Evolutionary conservation across 2,329 filamentous ascomycete genomes (phyloP), one percentile per base, ranked within the genome.

Genomic region (Aspergillus floridensis): DNA sequence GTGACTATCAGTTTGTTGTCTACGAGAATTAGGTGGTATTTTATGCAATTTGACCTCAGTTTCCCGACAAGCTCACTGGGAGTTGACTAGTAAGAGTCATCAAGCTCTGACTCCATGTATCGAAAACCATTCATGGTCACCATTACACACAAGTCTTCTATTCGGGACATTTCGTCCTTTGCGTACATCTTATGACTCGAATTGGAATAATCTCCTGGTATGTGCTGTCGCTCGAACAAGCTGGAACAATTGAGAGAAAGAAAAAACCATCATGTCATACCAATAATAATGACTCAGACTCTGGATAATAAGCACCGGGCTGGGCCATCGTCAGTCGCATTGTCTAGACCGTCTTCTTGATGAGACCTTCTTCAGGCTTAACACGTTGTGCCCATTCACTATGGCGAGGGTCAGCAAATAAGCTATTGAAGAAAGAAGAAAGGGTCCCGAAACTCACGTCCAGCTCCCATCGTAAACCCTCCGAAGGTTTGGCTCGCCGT

Each of bases 381-480:
- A 81, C 79, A 57, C 80, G 74, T 56, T 80, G 79, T 26, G 81
- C 80, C 80, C 80, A 83, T 72, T 83, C 81, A 49, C 79, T 80
- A 65, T 49, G 3, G 26, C 24, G 19, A n/a, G 19, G 41, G 57
- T 63, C 49, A 65, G 57, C 53, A 41, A 48, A 50, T 24, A 16
- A 14, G 52, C 14, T 10, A 29, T n/a, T 50, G 21, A 49, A 24
- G 21, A 19, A 48, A 29, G n/a, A 49, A 32, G 51, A 32, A 16
- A 16, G 32, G 26, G 26, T 7, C 10, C 8, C 7, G 3, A 47
- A 44, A 88, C 90, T 87, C 81, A 96, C 84, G 95, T 98, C 95
- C 95, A 99, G 76, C 93, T 96, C 51, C 95, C 95, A 74, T 99
- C 95, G 70, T 99, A 99, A 22, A 99, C 82, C 71, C 84, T 88